phyloP scores from a whole-genome alignment of 495 filamentous ascomycete genomes.

The Podospora tetraspora region DNA sequence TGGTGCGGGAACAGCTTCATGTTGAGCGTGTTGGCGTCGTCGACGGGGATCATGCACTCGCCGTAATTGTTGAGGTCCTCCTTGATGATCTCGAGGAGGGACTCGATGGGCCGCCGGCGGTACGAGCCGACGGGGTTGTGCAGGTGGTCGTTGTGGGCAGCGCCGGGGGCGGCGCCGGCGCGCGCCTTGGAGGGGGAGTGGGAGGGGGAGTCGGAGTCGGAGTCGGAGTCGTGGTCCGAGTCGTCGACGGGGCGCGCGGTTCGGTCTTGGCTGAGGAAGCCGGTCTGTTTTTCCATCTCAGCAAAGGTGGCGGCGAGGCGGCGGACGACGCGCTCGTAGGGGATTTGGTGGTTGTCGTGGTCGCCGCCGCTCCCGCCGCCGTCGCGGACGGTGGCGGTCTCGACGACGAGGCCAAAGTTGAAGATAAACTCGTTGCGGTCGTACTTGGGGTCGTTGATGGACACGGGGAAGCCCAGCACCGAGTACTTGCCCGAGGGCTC shows the following conservation, averaged over 20 bases:
- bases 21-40: constrained; percentile 91
- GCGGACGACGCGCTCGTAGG: constrained; percentile 76
- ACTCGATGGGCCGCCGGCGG: constrained; percentile 59
- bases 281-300: constrained; percentile 79
- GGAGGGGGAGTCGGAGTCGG: not conserved
- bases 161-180: not conserved
- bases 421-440: constrained; percentile 95
- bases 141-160: not conserved
- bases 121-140: constrained; percentile 6
- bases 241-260: constrained; percentile 13
- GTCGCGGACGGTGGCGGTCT: constrained; percentile 10
- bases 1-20: constrained; percentile 91
- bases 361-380: constrained; percentile 2
- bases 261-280: constrained; percentile 61
- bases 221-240: not conserved
- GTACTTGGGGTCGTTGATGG: constrained; percentile 69
- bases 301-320: constrained; percentile 81
- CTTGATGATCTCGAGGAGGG: constrained; percentile 82
- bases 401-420: constrained; percentile 86
- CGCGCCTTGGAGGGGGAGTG: not conserved
- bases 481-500: constrained; percentile 65
- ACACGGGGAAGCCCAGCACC: constrained; percentile 84
- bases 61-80: constrained; percentile 96
- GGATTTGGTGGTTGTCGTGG: constrained; percentile 57
- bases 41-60: constrained; percentile 96